Base-by-base conservation (phyloP, 257 asterid species). In the Mentha longifolia region DNA sequence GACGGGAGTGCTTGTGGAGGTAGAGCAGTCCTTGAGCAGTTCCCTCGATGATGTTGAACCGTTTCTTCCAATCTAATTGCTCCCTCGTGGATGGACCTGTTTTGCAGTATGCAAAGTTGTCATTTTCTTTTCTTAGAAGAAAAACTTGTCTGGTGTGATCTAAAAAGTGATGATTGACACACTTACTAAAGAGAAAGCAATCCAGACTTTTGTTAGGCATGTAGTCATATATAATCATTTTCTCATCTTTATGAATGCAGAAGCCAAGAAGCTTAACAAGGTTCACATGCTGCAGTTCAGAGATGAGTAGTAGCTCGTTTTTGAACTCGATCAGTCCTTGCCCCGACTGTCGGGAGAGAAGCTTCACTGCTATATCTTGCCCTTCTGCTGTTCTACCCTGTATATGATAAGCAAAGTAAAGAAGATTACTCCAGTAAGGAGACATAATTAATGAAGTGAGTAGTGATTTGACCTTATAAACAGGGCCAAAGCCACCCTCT, bases 191-290 rank as follows among this genome's bases (percentile, higher is more conserved):
- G 64, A 87, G 87, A 66, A 78, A 83, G 72, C 79, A 80, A 61
- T 90, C 95, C 4, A 89, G 84, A 74, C 96, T 87, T 54, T 80
- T 87, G 80, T 87, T 87, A 7, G 69, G 84, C 94, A 89, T 82
- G 64, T 78, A 89, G 30, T 89, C 90, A 33, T 85, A 89, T n/a
- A 87, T 73, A 22, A 85, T 71, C 86, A 87, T 84, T 51, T 80
- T 87, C 51, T 89, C 90, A 13, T 84, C 86, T 68, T 77, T 85
- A 49, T 72, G 87, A 61, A 83, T 55, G 80, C 92, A 79, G 19
- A 81, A 85, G 8, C 95, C 95, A 0, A 77, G n/a, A 30, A 90
- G 78, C 61, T 76, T 79, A 20, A 90, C 91, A 51, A 88, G 88
- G 77, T 90, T 86, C 17, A 82, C 85, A 73, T 88, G 95, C 59